Percentiles rank a stretch among this genome's conserved stretches.
Conservation (phyloP, 192 early-diverging fungal genomes). For the Rhizophagus prolifer region DNA sequence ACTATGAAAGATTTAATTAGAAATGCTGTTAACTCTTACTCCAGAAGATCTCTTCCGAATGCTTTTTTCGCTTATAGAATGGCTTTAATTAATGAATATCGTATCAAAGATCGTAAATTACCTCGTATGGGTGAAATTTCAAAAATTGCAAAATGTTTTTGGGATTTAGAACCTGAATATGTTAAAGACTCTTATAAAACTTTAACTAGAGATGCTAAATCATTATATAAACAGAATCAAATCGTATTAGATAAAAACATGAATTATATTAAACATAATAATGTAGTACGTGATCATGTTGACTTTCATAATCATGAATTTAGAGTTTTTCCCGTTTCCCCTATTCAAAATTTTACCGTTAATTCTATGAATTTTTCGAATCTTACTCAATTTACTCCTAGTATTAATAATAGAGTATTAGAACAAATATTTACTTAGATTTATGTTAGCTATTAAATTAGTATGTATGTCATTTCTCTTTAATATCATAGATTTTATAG, state of each 20-base stretch:
- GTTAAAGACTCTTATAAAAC: background rate
- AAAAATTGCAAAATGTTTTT: background rate
- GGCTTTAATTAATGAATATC: background rate
- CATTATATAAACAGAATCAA: background rate
- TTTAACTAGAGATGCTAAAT: background rate
- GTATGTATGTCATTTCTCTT: too few species aligned
- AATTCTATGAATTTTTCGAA: too few species aligned
- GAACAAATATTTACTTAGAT: too few species aligned
- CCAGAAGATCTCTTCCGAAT: background rate
- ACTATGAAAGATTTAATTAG: background rate
- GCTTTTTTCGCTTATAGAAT: background rate
- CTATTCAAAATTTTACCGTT: too few species aligned
- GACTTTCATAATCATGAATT: too few species aligned
- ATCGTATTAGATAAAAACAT: background rate
- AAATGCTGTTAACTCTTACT: background rate
- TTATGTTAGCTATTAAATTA: too few species aligned
- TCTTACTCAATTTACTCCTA: too few species aligned
- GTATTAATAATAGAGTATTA: too few species aligned
- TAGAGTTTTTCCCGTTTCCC: too few species aligned
- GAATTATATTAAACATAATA: too few species aligned
- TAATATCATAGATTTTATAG: too few species aligned
- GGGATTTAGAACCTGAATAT: background rate
- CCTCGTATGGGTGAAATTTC: background rate
- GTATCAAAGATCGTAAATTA: background rate
- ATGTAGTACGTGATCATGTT: too few species aligned